Percentiles rank a stretch among this genome's conserved stretches.
Evolutionary conservation across 192 early-diverging fungal species (phyloP).

Genomic region (Coemansia sp.): DNA sequence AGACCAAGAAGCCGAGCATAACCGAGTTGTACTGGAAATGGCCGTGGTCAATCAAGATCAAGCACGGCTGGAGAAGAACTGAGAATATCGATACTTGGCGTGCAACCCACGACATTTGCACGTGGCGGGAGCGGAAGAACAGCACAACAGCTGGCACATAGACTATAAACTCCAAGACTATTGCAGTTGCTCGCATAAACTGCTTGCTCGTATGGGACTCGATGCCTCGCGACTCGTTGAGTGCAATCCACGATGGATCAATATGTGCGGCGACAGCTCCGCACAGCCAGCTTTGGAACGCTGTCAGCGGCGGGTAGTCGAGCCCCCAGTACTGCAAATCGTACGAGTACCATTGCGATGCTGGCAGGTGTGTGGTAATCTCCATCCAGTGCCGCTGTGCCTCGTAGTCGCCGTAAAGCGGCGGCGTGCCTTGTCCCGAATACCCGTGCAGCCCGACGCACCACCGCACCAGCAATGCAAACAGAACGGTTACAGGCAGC

Average conservation of each 20-base stretch:
- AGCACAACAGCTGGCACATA: slow-evolving; percentile 76
- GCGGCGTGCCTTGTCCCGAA: slow-evolving; percentile 73
- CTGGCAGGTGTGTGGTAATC: slow-evolving; percentile 77
- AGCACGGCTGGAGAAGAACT: slow-evolving; percentile 76
- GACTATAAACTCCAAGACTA: slow-evolving; percentile 71
- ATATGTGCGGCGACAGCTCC: slow-evolving; percentile 71
- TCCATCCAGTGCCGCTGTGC: slow-evolving; percentile 99
- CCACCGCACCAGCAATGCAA: slow-evolving; percentile 66
- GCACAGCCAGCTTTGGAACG: slow-evolving; percentile 88
- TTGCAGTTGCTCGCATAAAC: slow-evolving; percentile 88
- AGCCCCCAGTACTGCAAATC: slow-evolving; percentile 91
- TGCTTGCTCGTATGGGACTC: slow-evolving; percentile 73
- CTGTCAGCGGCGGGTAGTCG: slow-evolving; percentile 96
- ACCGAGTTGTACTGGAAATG: slow-evolving; percentile 98
- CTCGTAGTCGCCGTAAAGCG: slow-evolving; percentile 93
- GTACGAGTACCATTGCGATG: slow-evolving; percentile 84
- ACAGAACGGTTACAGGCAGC: slow-evolving; percentile 42
- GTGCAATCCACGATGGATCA: slow-evolving; percentile 81
- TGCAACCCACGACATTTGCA: slow-evolving; percentile 22
- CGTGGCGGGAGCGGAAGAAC: slow-evolving; percentile 54
- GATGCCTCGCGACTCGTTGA: slow-evolving; percentile 80
- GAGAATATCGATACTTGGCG: slow-evolving; percentile 57
- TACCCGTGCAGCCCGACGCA: slow-evolving; percentile 67
- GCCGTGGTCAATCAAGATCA: slow-evolving; percentile 94
- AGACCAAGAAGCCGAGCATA: slow-evolving; percentile 91